Base-by-base conservation (phyloP, 1,139 yeast species). In the Magnusiomyces fungicola region DNA sequence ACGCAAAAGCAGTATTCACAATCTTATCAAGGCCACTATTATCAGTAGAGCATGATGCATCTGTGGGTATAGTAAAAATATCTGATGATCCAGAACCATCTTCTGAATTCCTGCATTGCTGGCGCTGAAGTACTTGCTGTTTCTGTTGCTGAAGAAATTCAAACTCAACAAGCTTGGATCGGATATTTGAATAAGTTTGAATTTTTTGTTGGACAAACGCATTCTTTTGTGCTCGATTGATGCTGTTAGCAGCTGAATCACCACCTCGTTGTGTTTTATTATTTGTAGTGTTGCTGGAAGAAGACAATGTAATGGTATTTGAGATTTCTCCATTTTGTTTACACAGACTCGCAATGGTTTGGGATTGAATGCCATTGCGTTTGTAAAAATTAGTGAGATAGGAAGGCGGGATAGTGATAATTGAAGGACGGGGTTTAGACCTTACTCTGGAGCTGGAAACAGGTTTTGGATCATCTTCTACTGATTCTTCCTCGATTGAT, bases 321-420 rank as follows among this genome's bases (percentile, higher is more conserved):
- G 27, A 16, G 16, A 21, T 22, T 22, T 19, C 34, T 5, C 16
- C 34, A 32, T 24, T 16, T 7, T 21, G 16, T 18, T 39, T 39
- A 14, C 22, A 39, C 19, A 39, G 25, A 5, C 32, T 19, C 9
- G 44, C 44, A 21, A 41, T 21, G 16, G 44, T 41, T 14, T 30
- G 36, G 9, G 44, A 29, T 19, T 41, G 44, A 19, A 41, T 41
- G 23, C 44, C 44, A 14, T 41, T 41, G n/a, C 44, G 23, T 23
- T 41, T 41, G 37, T 37, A 41, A 41, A 41, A 41, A 24, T 27
- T 41, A 24, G 44, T 41, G n/a, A 41, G 24, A n/a, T 19, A 41
- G 4, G 44, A 30, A 3, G 44, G 44, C 3, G 36, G 23, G 19
- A 41, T 41, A 2, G 37, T 7, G 16, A 41, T 41, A 21, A 30